Conservation (phyloP, 2,329 filamentous ascomycete species). For the Trichoderma aggressivum region DNA sequence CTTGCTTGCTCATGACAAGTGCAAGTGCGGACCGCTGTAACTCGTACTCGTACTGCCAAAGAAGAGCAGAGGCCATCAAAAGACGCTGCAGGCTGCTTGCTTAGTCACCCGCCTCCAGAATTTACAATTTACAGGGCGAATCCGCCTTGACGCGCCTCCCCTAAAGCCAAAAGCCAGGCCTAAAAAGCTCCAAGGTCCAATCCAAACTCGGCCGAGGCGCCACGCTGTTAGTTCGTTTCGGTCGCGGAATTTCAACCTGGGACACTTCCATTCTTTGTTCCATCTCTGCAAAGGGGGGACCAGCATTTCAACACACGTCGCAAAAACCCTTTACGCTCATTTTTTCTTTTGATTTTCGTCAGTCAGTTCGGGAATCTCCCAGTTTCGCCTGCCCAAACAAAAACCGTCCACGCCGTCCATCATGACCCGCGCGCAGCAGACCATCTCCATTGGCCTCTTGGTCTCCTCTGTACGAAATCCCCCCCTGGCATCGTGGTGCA, state of each 20-base stretch:
- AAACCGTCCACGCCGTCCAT: constrained; percentile 31
- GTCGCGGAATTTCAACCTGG: neutral
- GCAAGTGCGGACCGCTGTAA: neutral
- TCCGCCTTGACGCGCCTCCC: constrained; percentile 1
- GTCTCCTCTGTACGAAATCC: constrained; percentile 71
- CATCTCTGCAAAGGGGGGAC: neutral
- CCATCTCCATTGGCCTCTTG: constrained; percentile 81
- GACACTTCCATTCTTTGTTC: neutral
- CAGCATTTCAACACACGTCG: neutral
- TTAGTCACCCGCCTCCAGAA: constrained; percentile 13
- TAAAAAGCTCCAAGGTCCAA: neutral
- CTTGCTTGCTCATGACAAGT: neutral
- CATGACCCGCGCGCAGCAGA: constrained; percentile 95
- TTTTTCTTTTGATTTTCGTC: neutral
- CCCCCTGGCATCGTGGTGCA: no score
- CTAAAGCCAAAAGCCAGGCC: neutral
- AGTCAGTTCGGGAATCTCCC: neutral
- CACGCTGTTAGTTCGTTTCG: neutral
- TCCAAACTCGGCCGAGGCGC: constrained; percentile 1
- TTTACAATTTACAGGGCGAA: neutral
- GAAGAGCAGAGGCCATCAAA: neutral
- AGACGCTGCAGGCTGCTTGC: neutral
- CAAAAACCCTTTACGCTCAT: neutral
- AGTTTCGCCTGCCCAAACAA: neutral
- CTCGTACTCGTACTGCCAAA: neutral